Conservation (phyloP, 2,329 filamentous ascomycete genomes). For the Epicoccum sorghinum region DNA sequence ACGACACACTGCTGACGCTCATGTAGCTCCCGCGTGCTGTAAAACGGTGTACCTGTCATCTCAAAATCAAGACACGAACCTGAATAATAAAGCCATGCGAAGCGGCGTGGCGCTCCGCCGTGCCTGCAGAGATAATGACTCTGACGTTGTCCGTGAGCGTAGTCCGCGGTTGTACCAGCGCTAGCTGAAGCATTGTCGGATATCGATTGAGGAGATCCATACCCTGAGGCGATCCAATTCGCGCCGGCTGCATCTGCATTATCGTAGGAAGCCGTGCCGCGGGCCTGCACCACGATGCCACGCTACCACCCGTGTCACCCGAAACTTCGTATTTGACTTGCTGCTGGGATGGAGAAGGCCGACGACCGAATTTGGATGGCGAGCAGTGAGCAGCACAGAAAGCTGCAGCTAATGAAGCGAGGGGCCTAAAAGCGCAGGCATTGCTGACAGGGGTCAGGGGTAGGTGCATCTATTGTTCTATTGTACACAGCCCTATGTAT, state of each 20-base stretch:
- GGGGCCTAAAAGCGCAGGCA: slow-evolving; percentile 2
- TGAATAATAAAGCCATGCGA: background rate
- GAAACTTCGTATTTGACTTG: slow-evolving; percentile 8
- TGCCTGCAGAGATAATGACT: slow-evolving; percentile 1
- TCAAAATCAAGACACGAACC: background rate
- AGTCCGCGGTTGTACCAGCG: slow-evolving; percentile 7
- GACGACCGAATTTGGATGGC: background rate
- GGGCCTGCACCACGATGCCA: background rate
- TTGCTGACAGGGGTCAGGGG: background rate
- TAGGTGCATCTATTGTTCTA: background rate
- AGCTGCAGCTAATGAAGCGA: slow-evolving; percentile 3
- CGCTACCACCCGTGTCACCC: slow-evolving; percentile 4
- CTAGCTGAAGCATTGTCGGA: slow-evolving; percentile 11
- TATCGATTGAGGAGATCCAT: slow-evolving; percentile 21
- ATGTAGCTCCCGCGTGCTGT: slow-evolving; percentile 1
- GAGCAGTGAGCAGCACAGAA: background rate
- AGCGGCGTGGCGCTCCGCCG: slow-evolving; percentile 2
- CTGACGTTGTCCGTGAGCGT: background rate
- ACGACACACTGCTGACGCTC: background rate
- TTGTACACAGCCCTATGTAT: background rate
- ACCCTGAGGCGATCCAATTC: slow-evolving; percentile 6
- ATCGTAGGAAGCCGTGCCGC: background rate
- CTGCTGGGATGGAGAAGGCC: background rate
- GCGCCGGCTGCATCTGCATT: background rate
- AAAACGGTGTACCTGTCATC: slow-evolving; percentile 4